Percentiles rank a stretch among this genome's conserved stretches.
Evolutionary conservation across 148 eudicot species (phyloP).

Genomic region (Cornus kousa): DNA sequence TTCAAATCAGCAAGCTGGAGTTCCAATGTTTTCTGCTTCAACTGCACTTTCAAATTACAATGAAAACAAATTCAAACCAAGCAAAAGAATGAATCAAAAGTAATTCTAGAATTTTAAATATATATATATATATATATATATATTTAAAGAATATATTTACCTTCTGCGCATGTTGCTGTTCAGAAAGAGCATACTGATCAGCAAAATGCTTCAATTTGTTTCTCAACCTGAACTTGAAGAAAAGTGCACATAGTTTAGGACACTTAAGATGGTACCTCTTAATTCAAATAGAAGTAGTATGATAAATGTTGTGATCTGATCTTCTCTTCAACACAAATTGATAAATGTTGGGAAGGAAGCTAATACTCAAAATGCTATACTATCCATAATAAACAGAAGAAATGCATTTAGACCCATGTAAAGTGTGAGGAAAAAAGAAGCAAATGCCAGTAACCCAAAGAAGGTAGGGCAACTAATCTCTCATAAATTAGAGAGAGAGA

Average conservation of each 20-base stretch:
- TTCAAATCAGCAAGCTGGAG: slow-evolving; percentile 94
- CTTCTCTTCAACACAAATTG: neutral
- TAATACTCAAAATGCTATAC: neutral
- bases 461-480: neutral
- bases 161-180: slow-evolving; percentile 79
- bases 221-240: slow-evolving; percentile 62
- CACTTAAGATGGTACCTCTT: slow-evolving; percentile 6
- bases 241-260: neutral
- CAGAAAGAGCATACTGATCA: slow-evolving; percentile 81
- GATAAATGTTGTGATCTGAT: neutral
- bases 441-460: too few species aligned
- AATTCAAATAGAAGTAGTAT: neutral
- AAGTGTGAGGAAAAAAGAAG: neutral
- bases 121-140: neutral
- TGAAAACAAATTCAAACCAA: slow-evolving; percentile 1
- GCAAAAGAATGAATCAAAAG: neutral
- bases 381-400: neutral
- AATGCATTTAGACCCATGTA: neutral
- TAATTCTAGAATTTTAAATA: neutral
- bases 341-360: neutral
- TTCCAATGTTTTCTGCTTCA: slow-evolving; percentile 83
- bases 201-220: slow-evolving; percentile 85
- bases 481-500: slow-evolving; percentile 1
- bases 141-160: slow-evolving; percentile 29
- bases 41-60: slow-evolving; percentile 44